Base-by-base conservation (phyloP, 768 basidiomycete genomes). In the Asterophora parasitica region DNA sequence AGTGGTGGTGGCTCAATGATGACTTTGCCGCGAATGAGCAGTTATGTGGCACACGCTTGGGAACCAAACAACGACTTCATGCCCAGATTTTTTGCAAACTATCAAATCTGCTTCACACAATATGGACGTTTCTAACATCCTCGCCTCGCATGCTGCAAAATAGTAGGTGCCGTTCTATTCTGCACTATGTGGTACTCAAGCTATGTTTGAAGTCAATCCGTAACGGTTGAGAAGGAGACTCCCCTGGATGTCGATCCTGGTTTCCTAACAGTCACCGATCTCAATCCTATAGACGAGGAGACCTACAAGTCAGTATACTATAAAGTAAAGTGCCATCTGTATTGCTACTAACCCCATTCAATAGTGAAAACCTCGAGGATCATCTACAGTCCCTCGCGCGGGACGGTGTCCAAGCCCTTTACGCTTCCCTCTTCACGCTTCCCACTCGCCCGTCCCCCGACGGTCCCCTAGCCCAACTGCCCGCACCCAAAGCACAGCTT, bases 71-170 rank as follows among this genome's bases (percentile, higher is more conserved):
- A 45, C 19, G 40, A 33, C 19, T 10, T 35, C 20, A 20, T 16
- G 12, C 20, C 36, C 41, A 30, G 48, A 48, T 42, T 52, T 54
- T 51, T 45, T 42, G 27, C 32, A n/a, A n/a, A n/a, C n/a, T n/a
- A n/a, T n/a, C 13, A 42, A 37, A 47, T 57, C 49, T 38, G 44
- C 28, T 43, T 16, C 35, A 19, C 27, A 40, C 27, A 52, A 35
- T 20, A 91, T 92, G 88, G 88, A 92, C 70, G 88, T 92, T 48
- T 85, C 90, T 7, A 76, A 76, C 56, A 80, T 92, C 44, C 76
- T 93, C 13, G 83, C 83, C 40, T 78, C 80, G 12, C 83, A 89
- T 65, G 77, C 79, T 8, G 79, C 78, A 42, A 85, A 83, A 76
- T 75, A 74, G 89, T 85, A 63, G 64, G 83, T 67, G 2, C 15